phyloP scores from a whole-genome alignment of 202 grass and related monocot genomes.

The Schoenoplectus triqueter region DNA sequence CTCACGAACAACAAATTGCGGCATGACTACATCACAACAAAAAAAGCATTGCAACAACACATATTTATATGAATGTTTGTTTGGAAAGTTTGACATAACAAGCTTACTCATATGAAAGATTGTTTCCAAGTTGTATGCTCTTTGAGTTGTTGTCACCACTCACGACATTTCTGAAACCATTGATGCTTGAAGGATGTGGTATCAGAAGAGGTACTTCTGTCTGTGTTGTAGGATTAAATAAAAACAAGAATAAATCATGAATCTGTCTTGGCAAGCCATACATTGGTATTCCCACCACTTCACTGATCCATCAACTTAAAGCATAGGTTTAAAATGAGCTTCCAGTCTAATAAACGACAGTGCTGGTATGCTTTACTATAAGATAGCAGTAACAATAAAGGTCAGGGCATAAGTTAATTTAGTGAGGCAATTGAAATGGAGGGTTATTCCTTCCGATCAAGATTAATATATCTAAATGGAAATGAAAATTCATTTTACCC shows the following conservation, averaged over 20 bases:
- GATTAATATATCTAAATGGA: not conserved
- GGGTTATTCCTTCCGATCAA: not conserved
- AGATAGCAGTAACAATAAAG: not conserved
- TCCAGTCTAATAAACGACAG: not conserved
- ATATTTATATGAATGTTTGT: not conserved
- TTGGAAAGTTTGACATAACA: not conserved
- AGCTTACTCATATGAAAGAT: not conserved
- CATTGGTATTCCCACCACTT: not conserved
- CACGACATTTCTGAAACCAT: not conserved
- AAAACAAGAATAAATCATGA: not conserved
- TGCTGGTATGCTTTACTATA: not conserved
- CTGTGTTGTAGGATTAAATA: not conserved
- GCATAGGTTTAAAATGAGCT: not conserved
- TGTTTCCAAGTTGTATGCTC: too few relatives aligned
- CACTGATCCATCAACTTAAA: too few relatives aligned
- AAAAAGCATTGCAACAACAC: not conserved
- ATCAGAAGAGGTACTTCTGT: not conserved
- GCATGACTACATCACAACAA: too few relatives aligned
- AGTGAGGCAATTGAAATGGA: not conserved
- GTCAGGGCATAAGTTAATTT: too few relatives aligned
- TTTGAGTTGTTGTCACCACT: not conserved
- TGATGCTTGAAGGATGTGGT: not conserved
- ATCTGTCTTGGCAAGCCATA: not conserved
- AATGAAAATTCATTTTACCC: not conserved
- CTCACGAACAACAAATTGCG: too few relatives aligned